Conservation (phyloP, 331 rosid genomes). For the Pyracantha coccinea region DNA sequence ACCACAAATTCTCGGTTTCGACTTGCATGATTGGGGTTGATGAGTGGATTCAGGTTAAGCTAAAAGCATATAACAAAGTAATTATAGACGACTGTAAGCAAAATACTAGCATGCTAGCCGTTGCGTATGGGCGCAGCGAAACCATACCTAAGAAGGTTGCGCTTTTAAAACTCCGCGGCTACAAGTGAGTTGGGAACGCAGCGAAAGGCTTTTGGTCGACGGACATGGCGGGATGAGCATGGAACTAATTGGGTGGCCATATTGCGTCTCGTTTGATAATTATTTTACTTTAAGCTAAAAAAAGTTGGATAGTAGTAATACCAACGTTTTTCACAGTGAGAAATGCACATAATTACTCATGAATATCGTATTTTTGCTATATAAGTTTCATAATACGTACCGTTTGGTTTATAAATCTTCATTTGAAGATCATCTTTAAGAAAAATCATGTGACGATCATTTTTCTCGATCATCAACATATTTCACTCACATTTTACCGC, state of each 20-base stretch:
- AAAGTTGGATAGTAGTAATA: no score
- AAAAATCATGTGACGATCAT: no score
- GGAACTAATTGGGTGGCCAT: background rate
- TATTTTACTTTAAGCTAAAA: no score
- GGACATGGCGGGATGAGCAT: background rate
- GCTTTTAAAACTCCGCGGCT: background rate
- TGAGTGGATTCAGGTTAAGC: background rate
- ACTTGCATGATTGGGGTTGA: background rate
- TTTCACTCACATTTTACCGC: background rate
- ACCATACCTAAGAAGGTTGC: background rate
- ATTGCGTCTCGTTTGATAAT: background rate
- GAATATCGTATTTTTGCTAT: no score
- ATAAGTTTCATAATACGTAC: no score
- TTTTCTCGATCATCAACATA: no score
- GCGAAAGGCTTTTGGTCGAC: no score
- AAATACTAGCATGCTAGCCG: background rate
- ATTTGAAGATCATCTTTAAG: no score
- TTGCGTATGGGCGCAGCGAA: background rate
- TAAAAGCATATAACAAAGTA: background rate
- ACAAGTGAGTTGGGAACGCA: background rate
- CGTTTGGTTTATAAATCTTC: no score
- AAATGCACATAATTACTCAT: no score
- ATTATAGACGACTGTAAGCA: background rate
- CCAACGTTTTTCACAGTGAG: no score
- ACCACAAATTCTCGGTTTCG: background rate